These are phyloP conservation scores for Marchantia polymorpha DNA, from an alignment of 225 moss, liverwort and hornwort species.

Conservation along the genomic window DNA sequence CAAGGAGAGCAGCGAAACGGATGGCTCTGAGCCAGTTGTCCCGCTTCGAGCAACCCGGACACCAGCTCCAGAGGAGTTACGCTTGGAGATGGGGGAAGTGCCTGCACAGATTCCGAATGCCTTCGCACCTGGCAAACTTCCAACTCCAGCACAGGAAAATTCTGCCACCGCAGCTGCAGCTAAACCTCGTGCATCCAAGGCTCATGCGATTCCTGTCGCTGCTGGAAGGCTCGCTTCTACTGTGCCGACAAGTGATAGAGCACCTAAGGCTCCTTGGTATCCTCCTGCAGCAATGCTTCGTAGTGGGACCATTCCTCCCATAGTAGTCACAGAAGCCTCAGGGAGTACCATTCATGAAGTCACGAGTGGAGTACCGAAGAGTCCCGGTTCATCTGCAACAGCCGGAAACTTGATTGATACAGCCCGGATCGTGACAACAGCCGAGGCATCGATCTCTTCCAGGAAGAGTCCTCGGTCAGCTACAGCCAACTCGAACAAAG, in stretches of 20 bases:
- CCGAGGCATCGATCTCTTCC: not conserved
- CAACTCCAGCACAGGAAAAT: not conserved
- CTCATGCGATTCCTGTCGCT: not conserved
- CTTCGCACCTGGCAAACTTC: not conserved
- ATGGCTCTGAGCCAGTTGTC: not conserved
- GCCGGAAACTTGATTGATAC: conserved; percentile 11
- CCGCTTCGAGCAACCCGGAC: not conserved
- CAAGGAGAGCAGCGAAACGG: conserved; percentile 2
- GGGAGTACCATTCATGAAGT: not conserved
- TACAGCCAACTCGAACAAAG: not conserved
- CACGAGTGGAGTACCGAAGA: not conserved
- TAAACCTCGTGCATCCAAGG: not conserved
- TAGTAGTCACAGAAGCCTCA: conserved; percentile 1
- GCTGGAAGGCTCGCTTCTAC: not conserved
- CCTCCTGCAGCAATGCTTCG: conserved; percentile 23
- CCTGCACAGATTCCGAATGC: not conserved
- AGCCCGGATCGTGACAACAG: not conserved
- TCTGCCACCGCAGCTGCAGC: not conserved
- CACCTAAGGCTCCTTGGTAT: conserved; percentile 10
- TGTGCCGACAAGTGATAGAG: not conserved
- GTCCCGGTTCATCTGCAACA: not conserved
- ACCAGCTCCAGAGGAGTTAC: not conserved
- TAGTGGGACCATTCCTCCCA: not conserved
- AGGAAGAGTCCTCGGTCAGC: conserved; percentile 4
- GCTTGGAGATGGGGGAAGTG: conserved; percentile 10